phyloP scores from a whole-genome alignment of 106 monocot species.

The Amphibolis antarctica region DNA sequence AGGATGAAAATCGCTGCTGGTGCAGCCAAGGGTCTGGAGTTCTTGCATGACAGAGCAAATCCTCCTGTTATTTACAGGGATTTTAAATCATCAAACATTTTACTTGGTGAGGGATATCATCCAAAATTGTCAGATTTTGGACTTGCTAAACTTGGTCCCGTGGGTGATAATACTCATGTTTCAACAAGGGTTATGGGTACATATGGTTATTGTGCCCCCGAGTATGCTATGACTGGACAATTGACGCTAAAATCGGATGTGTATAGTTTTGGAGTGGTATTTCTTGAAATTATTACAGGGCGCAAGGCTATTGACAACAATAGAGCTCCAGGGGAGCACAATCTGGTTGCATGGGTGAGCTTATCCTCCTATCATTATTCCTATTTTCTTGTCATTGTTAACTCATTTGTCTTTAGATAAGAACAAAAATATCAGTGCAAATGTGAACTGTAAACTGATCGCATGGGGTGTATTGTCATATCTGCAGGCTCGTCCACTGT shows the following conservation, averaged over 20 bases:
- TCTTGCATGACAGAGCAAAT: constrained; percentile 63
- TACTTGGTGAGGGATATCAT: constrained; percentile 49
- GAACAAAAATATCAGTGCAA: no score
- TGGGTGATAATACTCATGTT: constrained; percentile 70
- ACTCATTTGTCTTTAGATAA: neutral
- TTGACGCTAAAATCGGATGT: constrained; percentile 72
- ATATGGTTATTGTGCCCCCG: constrained; percentile 78
- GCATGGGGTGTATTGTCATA: neutral
- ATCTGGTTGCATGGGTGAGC: constrained; percentile 67
- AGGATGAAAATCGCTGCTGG: no score
- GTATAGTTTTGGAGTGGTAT: constrained; percentile 77
- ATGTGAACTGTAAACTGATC: no score
- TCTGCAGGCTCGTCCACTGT: constrained; percentile 58
- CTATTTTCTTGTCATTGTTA: neutral
- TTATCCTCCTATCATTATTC: neutral
- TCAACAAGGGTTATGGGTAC: constrained; percentile 85
- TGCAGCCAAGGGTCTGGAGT: constrained; percentile 67
- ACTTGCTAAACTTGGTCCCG: constrained; percentile 73
- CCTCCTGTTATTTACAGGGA: no score
- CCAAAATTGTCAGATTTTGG: constrained; percentile 83
- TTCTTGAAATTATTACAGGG: constrained; percentile 70
- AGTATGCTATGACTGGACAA: constrained; percentile 79
- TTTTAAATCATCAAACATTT: no score
- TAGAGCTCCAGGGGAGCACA: constrained; percentile 37
- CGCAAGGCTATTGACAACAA: constrained; percentile 53